A percentile compares a stretch with the other conserved stretches of the same genome.
Evolutionary conservation across 768 basidiomycete genomes (phyloP).

Genomic region (Rhodocollybia butyracea): DNA sequence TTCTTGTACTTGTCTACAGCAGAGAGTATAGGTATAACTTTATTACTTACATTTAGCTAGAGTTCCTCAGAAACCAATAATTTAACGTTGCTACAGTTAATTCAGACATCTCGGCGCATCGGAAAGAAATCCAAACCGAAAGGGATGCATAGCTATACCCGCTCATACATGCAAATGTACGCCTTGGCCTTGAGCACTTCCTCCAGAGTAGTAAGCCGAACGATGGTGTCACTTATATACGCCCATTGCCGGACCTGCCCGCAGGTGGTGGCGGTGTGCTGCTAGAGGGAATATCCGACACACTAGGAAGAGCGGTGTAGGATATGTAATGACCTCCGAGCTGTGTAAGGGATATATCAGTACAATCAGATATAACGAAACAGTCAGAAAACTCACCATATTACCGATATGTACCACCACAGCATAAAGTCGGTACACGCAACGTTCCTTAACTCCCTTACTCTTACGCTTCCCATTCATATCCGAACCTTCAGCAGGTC

Average conservation of each 20-base stretch:
- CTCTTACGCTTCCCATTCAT: conserved; percentile 14
- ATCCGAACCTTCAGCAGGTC: conserved; percentile 11
- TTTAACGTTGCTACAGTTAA: not conserved
- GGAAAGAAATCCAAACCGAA: not conserved
- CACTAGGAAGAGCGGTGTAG: conserved; percentile 68
- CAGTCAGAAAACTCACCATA: conserved; percentile 53
- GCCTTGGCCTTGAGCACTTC: conserved; percentile 91
- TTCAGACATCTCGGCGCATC: not conserved
- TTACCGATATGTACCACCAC: conserved; percentile 86
- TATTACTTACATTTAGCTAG: no score
- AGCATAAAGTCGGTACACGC: conserved; percentile 71
- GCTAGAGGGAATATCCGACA: conserved; percentile 10
- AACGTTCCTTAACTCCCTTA: conserved; percentile 29
- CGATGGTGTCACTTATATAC: conserved; percentile 86
- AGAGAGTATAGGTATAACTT: no score
- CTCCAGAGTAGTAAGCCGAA: conserved; percentile 76
- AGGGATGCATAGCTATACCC: conserved; percentile 37
- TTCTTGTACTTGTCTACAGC: not conserved
- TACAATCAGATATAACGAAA: not conserved
- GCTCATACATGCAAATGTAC: conserved; percentile 92
- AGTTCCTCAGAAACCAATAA: no score
- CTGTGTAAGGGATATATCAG: conserved; percentile 32
- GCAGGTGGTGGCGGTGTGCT: conserved; percentile 10
- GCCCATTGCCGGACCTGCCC: conserved; percentile 66
- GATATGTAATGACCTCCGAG: conserved; percentile 89